Evolutionary conservation across 352 stramenopile genomes (phyloP), one percentile per base, ranked within the genome.

Genomic region (Globisporangium cylindrosporum): DNA sequence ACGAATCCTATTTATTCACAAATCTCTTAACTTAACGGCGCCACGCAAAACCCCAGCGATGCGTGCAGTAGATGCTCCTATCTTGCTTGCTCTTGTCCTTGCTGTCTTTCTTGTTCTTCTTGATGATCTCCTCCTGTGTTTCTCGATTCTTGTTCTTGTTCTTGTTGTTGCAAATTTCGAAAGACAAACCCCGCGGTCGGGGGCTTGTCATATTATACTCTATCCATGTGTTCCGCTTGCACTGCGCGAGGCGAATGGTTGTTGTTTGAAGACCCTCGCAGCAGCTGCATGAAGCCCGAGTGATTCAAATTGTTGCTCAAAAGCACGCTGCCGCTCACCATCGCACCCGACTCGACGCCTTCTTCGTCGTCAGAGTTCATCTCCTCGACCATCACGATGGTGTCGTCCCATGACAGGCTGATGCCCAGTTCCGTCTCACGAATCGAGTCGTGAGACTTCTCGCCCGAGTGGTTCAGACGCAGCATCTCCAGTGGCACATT

Each of bases 381-480:
- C n/a, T 83, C 76, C 54, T 93, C 86, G 22, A 89, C 86, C 38
- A 93, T 82, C 62, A 88, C 79, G 65, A 93, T 89, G 41, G 73
- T 84, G 36, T 93, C 86, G 66, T 92, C 79, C 82, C 82, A 91
- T 25, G 82, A 89, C 10, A 85, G 56, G n/a, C 78, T 81, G 25
- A 89, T 78, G 53, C 88, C 84, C 10, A 88, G 76, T 67, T 95
- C 88, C 9, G 88, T 95, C 68, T 95, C 86, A 54, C 88, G 86
- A 69, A 95, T 95, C 36, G 86, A 93, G 56, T 93, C 82, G 55
- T 90, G 85, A 46, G 83, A 77, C 24, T 81, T 78, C 66, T 94
- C 85, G 22, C 80, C 79, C 22, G 79, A 83, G 43, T 87, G 79
- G 36, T 72, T 80, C 24, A 94, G 70, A n/a, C 80, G 80, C 38